Base-by-base conservation (phyloP, 2,329 filamentous ascomycete genomes). In the Ophiocordyceps camponoti-rufipedis region DNA sequence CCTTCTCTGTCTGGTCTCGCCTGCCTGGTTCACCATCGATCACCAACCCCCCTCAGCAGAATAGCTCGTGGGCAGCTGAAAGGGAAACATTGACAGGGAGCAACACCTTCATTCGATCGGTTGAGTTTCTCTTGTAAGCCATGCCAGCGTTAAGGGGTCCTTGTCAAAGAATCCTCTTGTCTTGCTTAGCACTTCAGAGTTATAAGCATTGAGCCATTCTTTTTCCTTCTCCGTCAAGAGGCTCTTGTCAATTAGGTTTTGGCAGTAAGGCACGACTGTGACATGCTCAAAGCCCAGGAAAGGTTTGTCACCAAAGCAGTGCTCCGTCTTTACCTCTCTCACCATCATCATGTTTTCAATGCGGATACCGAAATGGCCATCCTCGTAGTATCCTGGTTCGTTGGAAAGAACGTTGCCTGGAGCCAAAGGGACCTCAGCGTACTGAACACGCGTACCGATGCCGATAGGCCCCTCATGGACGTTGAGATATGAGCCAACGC, bases 391-490 rank as follows among this genome's bases (percentile, higher is more conserved):
- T 29, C 91, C 91, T 2, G 91, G 91, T 62, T 98, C 87, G 56
- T 95, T 87, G 2, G 89, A 96, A 45, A 96, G 78, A 39, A 98
- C 89, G 55, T 98, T 95, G 41, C 91, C 91, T n/a, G 85, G 72
- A 0, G 85, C 77, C 29, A 98, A 71, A 0, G 91, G 74, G 6
- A 96, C 88, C 58, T 98, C 91, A 0, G 85, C 82, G 58, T 89
- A 95, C 55, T 93, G 85, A 38, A 93, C 78, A 41, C 91, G 75
- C 10, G 88, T 95, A 28, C 91, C 91, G 49, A 98, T 93, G 18
- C 91, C 91, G 49, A 98, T 94, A 1, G 91, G 91, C 0, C 91
- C 91, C 65, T 98, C 91, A 59, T 98, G 91, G 0, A 98, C 91
- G 53, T 98, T 98, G 56, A 98, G 67, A 63, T 82, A 98, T 1